Evolutionary conservation across 495 filamentous ascomycete genomes (phyloP).

Genomic region (Penicillium bialowiezense): DNA sequence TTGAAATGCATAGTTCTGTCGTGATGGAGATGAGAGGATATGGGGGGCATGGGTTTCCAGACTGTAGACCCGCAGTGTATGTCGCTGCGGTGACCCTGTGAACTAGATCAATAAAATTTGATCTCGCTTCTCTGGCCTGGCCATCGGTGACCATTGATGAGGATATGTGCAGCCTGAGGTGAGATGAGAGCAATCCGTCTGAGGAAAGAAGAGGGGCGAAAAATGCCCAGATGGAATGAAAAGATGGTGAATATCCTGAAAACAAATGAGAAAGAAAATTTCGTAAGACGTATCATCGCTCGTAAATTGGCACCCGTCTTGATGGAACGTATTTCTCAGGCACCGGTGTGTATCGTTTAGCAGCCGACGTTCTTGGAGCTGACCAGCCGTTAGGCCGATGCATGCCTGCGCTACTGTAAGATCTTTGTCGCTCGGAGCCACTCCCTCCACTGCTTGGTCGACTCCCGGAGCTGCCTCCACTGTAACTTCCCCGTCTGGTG

Average conservation of each 20-base stretch:
- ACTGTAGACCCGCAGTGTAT: no score
- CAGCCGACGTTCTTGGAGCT: conserved; percentile 16
- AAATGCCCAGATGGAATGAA: no score
- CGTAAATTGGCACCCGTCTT: conserved; percentile 17
- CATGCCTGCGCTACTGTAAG: conserved; percentile 21
- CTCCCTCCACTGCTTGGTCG: conserved; percentile 25
- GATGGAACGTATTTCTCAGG: conserved; percentile 17
- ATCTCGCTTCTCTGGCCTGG: no score
- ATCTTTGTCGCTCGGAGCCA: conserved; percentile 24
- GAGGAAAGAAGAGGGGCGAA: no score
- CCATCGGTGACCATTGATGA: no score
- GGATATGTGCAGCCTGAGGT: background rate
- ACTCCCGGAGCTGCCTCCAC: conserved; percentile 19
- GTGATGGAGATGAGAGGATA: background rate
- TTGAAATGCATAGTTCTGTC: background rate
- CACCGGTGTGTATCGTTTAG: conserved; percentile 21
- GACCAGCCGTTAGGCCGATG: conserved; percentile 9
- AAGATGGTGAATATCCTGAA: background rate
- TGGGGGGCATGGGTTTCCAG: no score
- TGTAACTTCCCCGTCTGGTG: conserved; percentile 23
- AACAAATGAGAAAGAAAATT: background rate
- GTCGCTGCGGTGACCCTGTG: no score
- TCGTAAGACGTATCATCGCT: background rate
- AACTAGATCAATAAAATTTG: no score
- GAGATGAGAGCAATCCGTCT: no score